Conservation (phyloP, 1,139 yeast species). For the Hanseniaspora sp. region DNA sequence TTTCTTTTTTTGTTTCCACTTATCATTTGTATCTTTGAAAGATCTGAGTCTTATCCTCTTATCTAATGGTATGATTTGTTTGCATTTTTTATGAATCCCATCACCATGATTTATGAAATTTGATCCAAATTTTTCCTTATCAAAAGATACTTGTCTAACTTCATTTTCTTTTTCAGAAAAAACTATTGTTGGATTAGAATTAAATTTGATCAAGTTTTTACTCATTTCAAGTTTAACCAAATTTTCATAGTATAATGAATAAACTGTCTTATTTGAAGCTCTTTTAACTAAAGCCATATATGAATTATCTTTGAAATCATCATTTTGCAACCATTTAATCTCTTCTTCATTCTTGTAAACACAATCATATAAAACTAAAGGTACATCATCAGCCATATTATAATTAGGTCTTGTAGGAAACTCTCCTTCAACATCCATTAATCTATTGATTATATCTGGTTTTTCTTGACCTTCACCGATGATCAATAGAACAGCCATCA, state of each 20-base stretch:
- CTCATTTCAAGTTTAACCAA: conserved; percentile 9
- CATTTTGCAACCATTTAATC: conserved; percentile 50
- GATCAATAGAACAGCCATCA: conserved; percentile 72
- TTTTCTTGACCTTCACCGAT: conserved; percentile 71
- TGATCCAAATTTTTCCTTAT: background rate
- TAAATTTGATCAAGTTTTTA: conserved; percentile 10
- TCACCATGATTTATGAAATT: conserved; percentile 49
- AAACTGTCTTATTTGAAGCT: conserved; percentile 22
- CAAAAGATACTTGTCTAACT: conserved; percentile 2
- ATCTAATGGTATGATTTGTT: conserved; percentile 47
- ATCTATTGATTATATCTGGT: conserved; percentile 44
- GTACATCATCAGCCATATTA: conserved; percentile 88
- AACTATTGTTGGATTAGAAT: background rate
- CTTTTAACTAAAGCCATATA: conserved; percentile 7
- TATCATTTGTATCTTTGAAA: conserved; percentile 56
- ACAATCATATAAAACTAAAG: conserved; percentile 79
- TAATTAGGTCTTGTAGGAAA: conserved; percentile 67
- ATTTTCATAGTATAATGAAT: conserved; percentile 19
- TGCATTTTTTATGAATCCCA: conserved; percentile 52
- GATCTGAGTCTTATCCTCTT: conserved; percentile 51
- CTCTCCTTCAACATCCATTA: conserved; percentile 44
- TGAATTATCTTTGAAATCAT: conserved; percentile 24
- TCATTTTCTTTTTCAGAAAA: background rate
- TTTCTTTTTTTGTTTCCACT: conserved; percentile 41
- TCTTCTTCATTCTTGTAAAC: conserved; percentile 40